Evolutionary conservation across 129 eudicot species (phyloP), one percentile per base, ranked within the genome.

Genomic region (Escallonia herrerae): DNA sequence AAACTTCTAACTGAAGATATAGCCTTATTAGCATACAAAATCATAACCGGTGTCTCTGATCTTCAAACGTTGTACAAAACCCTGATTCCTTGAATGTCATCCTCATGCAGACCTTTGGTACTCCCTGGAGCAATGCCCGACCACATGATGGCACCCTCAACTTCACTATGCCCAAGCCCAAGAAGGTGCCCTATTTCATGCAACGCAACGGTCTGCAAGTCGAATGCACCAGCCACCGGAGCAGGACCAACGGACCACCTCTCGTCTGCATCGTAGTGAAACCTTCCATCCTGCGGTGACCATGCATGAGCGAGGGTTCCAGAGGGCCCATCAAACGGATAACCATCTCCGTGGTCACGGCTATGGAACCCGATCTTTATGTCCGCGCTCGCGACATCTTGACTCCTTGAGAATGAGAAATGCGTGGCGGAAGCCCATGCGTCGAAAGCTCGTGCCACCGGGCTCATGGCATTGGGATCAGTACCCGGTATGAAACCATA

Each of bases 101-200:
- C 77, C 1, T 4, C 33, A 0, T 48, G 40, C 72, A 73, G 50
- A 5, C 15, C 8, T 6, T 58, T 58, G 49, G 13, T 43, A 6
- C 0, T 15, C 15, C 65, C 61, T 2, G 72, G 5, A 1, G 9
- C 0, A 56, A 47, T 40, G 0, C 0, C 2, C 9, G 77, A 15
- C 6, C 5, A 75, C 80, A 75, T 75, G 43, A 75, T 6, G 33
- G 74, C 56, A 11, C 38, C 11, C 2, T 2, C 3, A 8, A 14
- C 73, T 7, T 12, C 3, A 40, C 68, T 58, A 38, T 75, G 80
- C 2, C 12, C 80, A 4, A 75, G 68, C 41, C 80, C 80, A 15
- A 75, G 75, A 9, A 68, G 48, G 42, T 75, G 75, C 11, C 80
- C 80, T 12, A 68, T 60, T 60, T 75, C 80, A 47, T 75, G 80